Conservation (phyloP, 192 early-diverging fungal species). For the Endogone sp. region DNA sequence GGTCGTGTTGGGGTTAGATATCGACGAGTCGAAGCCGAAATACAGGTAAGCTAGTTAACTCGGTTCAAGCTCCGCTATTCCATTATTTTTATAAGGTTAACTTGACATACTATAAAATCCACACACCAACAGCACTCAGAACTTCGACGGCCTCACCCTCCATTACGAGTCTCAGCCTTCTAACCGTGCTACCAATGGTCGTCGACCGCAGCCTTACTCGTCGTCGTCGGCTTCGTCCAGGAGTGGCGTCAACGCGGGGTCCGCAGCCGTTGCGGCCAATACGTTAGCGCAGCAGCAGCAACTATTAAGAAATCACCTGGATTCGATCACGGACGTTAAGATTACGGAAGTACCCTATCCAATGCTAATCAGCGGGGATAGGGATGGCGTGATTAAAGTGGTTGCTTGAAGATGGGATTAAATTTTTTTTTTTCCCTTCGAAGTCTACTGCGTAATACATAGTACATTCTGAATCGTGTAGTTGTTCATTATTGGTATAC, state of each 20-base stretch:
- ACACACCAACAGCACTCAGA: conserved; percentile 40
- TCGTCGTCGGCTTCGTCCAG: background rate
- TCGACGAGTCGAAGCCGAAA: conserved; percentile 48
- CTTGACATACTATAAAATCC: background rate
- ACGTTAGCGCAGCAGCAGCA: conserved; percentile 44
- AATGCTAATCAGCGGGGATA: conserved; percentile 70
- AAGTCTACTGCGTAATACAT: background rate
- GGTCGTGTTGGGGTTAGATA: conserved; percentile 63
- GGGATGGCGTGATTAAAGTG: conserved; percentile 78
- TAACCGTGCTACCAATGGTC: conserved; percentile 9
- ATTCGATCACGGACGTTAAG: conserved; percentile 67
- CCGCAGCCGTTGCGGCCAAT: background rate
- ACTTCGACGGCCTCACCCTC: conserved; percentile 49
- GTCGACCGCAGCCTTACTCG: background rate
- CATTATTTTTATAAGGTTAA: no score
- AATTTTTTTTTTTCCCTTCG: background rate
- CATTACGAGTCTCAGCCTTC: conserved; percentile 51
- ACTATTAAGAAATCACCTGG: conserved; percentile 61
- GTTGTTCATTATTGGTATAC: background rate
- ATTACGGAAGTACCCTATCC: conserved; percentile 67
- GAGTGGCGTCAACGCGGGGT: background rate
- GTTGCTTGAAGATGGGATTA: conserved; percentile 23
- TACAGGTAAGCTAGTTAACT: conserved; percentile 50
- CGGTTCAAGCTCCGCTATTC: no score
- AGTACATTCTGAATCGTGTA: background rate